Evolutionary conservation across 2,329 filamentous ascomycete genomes (phyloP), one percentile per base, ranked within the genome.

Genomic region (Epichloe brachyelytri): DNA sequence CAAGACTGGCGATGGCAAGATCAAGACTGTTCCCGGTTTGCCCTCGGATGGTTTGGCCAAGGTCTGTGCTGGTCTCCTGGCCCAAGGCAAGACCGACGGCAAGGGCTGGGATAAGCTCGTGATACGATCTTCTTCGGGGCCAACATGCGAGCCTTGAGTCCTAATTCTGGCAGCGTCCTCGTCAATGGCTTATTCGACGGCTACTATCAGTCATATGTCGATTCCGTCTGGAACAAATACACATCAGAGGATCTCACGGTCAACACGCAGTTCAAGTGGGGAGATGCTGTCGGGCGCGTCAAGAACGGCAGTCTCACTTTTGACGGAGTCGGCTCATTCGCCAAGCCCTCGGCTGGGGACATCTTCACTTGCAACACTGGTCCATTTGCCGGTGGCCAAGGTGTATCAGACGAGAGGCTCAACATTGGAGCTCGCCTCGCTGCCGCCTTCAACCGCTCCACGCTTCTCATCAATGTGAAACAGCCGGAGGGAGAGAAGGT

Each of bases 361-460:
- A 72, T 79, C 50, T 79, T 77, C 57, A 69, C 68, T 47, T 78
- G 75, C 66, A 71, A 66, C 63, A 68, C 67, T n/a, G 80, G 80
- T 0, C 76, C 80, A 1, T 83, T 84, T 64, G 72, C 67, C 2
- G 64, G 59, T 40, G 68, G 68, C 46, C 58, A 68, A 5, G 66
- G 65, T 38, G 69, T 72, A 50, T 60, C 65, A 2, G 68, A 68
- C 47, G 66, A 73, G 59, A 72, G 75, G 62, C 76, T 78, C 53
- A 81, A 82, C 40, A 77, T 90, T 51, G 82, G 82, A 8, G 85
- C 88, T 0, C 75, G 87, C n/a, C 68, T 93, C 14, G 78, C 83
- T 0, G 86, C 87, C 1, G 85, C 83, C 1, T 79, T 91, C 60
- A 88, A 90, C 66, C 76, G 87, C 20, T 82, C 78, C 36, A 90